Evolutionary conservation across 345 rosid genomes (phyloP), one percentile per base, ranked within the genome.

Genomic region (Citrus medica): DNA sequence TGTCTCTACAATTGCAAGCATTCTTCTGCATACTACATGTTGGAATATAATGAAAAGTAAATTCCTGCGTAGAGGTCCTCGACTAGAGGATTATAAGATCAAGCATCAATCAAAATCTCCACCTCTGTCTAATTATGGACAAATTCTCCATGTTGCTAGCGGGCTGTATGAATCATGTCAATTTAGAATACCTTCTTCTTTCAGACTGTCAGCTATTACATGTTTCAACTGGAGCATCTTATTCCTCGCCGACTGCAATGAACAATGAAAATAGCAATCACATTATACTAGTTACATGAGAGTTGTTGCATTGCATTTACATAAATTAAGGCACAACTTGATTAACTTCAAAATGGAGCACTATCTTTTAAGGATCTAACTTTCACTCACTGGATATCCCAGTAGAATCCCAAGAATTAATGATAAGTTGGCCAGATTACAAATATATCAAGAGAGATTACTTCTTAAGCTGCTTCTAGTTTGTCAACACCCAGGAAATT

Each of bases 221-320:
- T 73, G 86, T 86, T 89, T 88, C 86, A 93, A 73, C 77, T 90
- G 94, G 64, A 83, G 73, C 94, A 92, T 84, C 86, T 90, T 90
- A 80, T 82, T 88, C 84, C 83, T 90, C 3, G 94, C 97, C 79
- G 81, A 82, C 98, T 93, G 92, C 89, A 77, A 40, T 75, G 65
- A 73, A 75, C 78, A 27, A 73, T n/a, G 62, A 74, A 37, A 75
- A 81, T 30, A 55, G 78, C 75, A 67, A 24, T 10, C 33, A 59
- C 30, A 55, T 83, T 56, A 76, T 24, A 58, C 37, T 6, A 62
- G 37, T 25, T 33, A 37, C 37, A 24, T 35, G 38, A 66, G 24
- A 22, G 67, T 51, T 48, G 67, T 35, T 37, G 40, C 9, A 37
- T 27, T 12, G 5, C 58, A 38, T 40, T 73, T 24, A 53, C 22